Conservation (phyloP, 805 yeast species). For the Kluyveromyces siamensis region DNA sequence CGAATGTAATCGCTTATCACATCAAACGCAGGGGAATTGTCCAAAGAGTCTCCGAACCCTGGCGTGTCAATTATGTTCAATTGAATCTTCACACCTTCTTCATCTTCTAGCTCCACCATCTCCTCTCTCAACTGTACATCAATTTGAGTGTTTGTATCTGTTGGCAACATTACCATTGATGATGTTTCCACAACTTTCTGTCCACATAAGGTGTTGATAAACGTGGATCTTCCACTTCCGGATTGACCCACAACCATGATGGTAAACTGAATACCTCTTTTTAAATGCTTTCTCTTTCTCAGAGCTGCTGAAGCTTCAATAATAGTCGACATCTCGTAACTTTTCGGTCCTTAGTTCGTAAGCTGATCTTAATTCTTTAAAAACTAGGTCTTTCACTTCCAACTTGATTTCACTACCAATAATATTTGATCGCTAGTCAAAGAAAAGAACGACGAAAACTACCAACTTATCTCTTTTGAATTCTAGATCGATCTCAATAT, state of each 20-base stretch:
- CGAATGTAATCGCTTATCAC: conserved; percentile 68
- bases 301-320: conserved; percentile 45
- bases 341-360: conserved; percentile 1
- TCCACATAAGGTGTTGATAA: conserved; percentile 84
- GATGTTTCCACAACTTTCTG: conserved; percentile 74
- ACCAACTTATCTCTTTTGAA: not conserved
- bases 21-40: conserved; percentile 59
- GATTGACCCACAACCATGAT: conserved; percentile 80
- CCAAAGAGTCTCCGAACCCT: conserved; percentile 68
- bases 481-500: not conserved
- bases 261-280: conserved; percentile 79
- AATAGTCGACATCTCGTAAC: conserved; percentile 34
- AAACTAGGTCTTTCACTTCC: not conserved
- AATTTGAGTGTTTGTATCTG: conserved; percentile 41
- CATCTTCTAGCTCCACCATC: conserved; percentile 75
- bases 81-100: conserved; percentile 75
- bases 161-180: conserved; percentile 45
- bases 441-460: not conserved
- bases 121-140: conserved; percentile 65
- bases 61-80: conserved; percentile 75
- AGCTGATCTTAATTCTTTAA: not conserved
- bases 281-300: conserved; percentile 70
- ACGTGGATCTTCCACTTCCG: conserved; percentile 87
- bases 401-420: not conserved
- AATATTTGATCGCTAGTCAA: not conserved